These are phyloP conservation scores for Pyrus pyrifolia DNA, from an alignment of 306 rosid species.

Conservation along the genomic window DNA sequence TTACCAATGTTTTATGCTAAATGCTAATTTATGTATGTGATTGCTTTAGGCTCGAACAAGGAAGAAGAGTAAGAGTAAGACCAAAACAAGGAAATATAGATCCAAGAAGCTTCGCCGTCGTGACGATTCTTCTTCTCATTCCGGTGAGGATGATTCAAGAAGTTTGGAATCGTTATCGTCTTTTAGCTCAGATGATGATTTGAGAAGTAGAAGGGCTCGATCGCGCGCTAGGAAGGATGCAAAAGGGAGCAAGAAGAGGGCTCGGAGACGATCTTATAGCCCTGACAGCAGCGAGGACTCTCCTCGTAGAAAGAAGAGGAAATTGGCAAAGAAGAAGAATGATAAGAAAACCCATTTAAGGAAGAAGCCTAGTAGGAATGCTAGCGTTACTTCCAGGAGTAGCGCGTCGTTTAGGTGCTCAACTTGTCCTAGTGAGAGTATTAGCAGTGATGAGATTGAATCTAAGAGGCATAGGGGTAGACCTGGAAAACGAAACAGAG, in stretches of 20 bases:
- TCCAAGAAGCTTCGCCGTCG: conserved; percentile 57
- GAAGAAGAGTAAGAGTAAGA: conserved; percentile 42
- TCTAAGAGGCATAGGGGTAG: conserved; percentile 33
- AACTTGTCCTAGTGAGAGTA: conserved; percentile 36
- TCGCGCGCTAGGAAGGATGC: conserved; percentile 40
- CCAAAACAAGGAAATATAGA: conserved; percentile 34
- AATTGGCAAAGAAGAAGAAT: conserved; percentile 39
- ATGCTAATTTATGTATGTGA: conserved; percentile 2
- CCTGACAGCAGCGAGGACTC: conserved; percentile 46
- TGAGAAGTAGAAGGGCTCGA: conserved; percentile 39
- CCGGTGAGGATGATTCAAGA: conserved; percentile 45
- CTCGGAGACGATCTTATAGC: conserved; percentile 33
- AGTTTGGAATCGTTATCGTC: conserved; percentile 29
- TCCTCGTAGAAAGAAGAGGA: conserved; percentile 45
- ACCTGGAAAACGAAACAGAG: conserved; percentile 36
- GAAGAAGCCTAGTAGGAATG: conserved; percentile 54
- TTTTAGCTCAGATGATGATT: conserved; percentile 49
- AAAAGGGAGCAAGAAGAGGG: conserved; percentile 44
- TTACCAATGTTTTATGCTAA: background rate
- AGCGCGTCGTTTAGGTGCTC: conserved; percentile 42
- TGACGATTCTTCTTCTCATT: conserved; percentile 39
- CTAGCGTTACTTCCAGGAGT: conserved; percentile 34
- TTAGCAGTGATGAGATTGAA: conserved; percentile 33
- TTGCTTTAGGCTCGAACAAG: conserved; percentile 41
- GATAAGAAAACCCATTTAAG: conserved; percentile 31